Evolutionary conservation across 2,329 filamentous ascomycete genomes (phyloP).

Genomic region (Pyricularia grisea): DNA sequence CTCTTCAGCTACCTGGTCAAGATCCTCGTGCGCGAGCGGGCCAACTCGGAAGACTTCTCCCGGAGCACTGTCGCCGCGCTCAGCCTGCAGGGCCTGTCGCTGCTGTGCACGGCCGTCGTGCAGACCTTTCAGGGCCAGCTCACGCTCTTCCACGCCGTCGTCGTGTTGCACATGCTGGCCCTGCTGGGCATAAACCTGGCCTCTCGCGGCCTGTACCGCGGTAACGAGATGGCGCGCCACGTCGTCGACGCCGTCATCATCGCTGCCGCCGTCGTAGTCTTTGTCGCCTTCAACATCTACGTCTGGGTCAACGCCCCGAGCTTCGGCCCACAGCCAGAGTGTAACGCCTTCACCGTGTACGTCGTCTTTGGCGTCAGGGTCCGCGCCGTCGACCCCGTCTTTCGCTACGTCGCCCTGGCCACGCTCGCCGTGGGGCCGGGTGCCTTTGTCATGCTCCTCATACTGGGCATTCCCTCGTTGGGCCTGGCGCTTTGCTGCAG

Average conservation of each 20-base stretch:
- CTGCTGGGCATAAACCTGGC: conserved; percentile 11
- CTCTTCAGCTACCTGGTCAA: conserved; percentile 6
- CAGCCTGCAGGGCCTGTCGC: conserved; percentile 9
- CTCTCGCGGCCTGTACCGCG: conserved; percentile 8
- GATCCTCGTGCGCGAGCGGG: conserved; percentile 14
- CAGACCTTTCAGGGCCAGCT: conserved; percentile 7
- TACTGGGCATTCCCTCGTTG: background rate
- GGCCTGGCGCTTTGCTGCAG: background rate
- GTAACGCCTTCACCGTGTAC: conserved; percentile 11
- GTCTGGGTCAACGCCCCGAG: conserved; percentile 10
- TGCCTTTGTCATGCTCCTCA: background rate
- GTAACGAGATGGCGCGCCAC: conserved; percentile 1
- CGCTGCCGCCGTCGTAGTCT: conserved; percentile 6
- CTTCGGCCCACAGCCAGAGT: conserved; percentile 11
- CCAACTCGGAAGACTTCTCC: conserved; percentile 12
- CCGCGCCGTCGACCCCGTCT: background rate
- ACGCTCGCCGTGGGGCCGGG: background rate
- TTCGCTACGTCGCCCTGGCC: conserved; percentile 2
- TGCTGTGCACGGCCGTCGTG: conserved; percentile 9
- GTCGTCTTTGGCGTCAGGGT: conserved; percentile 12
- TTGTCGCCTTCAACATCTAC: conserved; percentile 10
- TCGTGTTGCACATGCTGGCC: conserved; percentile 10
- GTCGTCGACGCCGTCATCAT: conserved; percentile 1
- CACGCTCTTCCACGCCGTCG: conserved; percentile 10
- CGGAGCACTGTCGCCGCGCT: conserved; percentile 7